Conservation (phyloP, 2,329 filamentous ascomycete species). For the Apiospora hydei region DNA sequence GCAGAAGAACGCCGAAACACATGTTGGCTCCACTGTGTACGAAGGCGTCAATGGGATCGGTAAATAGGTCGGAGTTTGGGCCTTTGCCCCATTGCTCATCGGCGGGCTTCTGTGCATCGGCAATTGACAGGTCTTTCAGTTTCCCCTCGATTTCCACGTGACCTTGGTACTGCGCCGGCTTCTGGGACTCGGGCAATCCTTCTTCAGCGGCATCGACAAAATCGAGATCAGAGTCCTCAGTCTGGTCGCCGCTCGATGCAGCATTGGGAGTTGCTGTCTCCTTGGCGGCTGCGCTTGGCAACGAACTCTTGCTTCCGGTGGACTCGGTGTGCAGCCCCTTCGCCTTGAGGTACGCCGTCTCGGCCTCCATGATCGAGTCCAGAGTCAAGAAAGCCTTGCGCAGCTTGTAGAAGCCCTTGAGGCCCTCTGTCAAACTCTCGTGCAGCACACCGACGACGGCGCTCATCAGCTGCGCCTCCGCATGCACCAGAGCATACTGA, state of each 20-base stretch:
- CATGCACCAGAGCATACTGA: conserved; percentile 85
- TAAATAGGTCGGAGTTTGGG: conserved; percentile 69
- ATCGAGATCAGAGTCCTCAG: conserved; percentile 52
- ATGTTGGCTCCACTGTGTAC: conserved; percentile 89
- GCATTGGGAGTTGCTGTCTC: conserved; percentile 40
- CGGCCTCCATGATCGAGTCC: conserved; percentile 78
- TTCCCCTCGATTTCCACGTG: conserved; percentile 46
- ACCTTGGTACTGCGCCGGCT: conserved; percentile 55
- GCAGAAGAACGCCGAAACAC: conserved; percentile 85
- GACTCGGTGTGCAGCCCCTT: conserved; percentile 38
- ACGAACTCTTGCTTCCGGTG: conserved; percentile 30
- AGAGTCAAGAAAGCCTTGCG: conserved; percentile 87
- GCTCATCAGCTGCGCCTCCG: conserved; percentile 87
- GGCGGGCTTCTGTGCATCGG: conserved; percentile 25
- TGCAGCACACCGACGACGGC: conserved; percentile 90
- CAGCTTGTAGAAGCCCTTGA: conserved; percentile 92
- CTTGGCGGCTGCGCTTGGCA: conserved; percentile 33
- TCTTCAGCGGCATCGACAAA: conserved; percentile 67
- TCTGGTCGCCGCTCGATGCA: conserved; percentile 47
- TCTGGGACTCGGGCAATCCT: conserved; percentile 50
- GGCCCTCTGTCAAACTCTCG: conserved; percentile 88
- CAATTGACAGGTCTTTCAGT: conserved; percentile 36
- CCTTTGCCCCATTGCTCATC: conserved; percentile 44
- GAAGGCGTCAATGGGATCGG: conserved; percentile 82
- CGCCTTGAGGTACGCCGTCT: conserved; percentile 62